A percentile compares a stretch with the other conserved stretches of the same genome.
Evolutionary conservation across 1,284 basidiomycete species (phyloP).

Genomic region (Papiliotrema flavescens): DNA sequence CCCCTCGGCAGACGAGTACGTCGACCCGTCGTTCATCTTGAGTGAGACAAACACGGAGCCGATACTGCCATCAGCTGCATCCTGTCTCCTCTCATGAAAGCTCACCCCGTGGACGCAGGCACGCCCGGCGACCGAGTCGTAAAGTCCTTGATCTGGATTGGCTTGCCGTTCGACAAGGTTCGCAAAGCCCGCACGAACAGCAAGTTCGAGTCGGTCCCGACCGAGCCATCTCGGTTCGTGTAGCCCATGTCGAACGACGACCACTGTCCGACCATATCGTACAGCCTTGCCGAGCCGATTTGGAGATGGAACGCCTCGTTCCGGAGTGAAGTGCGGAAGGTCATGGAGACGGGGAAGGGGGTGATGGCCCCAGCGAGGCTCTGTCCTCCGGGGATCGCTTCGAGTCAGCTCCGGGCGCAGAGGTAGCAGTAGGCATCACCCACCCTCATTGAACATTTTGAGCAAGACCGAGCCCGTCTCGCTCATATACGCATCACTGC

Average conservation of each 20-base stretch:
- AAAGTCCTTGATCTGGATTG: slow-evolving; percentile 1
- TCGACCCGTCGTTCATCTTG: not conserved
- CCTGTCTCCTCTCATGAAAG: not conserved
- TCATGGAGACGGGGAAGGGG: slow-evolving; percentile 1
- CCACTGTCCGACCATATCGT: slow-evolving; percentile 1
- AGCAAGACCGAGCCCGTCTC: not conserved
- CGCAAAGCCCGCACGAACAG: not conserved
- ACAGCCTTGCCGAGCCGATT: not conserved
- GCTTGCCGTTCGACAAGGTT: not conserved
- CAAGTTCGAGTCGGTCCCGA: not conserved
- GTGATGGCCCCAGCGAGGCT: not conserved
- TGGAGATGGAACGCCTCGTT: slow-evolving; percentile 1
- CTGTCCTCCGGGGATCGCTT: not conserved
- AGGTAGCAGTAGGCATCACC: not conserved
- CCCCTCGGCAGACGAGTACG: not conserved
- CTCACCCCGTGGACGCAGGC: not conserved
- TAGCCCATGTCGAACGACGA: not conserved
- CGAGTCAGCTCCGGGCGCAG: not conserved
- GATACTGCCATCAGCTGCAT: not conserved
- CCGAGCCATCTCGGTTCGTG: not conserved
- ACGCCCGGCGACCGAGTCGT: not conserved
- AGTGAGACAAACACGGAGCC: slow-evolving; percentile 1
- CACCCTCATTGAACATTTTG: slow-evolving; percentile 2
- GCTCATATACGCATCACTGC: not conserved
- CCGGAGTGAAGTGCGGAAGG: not conserved